These are phyloP conservation scores for Fusarium chuoi DNA, from an alignment of 2,329 filamentous ascomycete species.

Conservation along the genomic window DNA sequence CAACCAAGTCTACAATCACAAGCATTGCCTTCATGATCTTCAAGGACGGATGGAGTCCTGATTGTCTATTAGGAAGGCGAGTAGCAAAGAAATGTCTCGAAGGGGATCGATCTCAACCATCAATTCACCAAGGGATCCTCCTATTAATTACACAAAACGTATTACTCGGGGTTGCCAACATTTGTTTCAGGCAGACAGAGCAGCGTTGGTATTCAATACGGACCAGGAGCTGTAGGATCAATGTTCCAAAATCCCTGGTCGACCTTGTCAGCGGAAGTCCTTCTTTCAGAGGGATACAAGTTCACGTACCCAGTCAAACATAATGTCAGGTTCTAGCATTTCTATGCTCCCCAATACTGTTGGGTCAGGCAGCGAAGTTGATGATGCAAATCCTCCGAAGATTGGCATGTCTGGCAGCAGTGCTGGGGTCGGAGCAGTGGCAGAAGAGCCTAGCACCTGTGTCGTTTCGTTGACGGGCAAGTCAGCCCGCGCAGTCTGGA, in stretches of 20 bases:
- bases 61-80: neutral
- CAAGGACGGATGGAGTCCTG: neutral
- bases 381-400: neutral
- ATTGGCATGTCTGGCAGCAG: neutral
- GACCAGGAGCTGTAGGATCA: neutral
- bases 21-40: neutral
- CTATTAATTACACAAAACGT: accelerated
- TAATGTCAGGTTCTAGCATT: neutral
- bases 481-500: neutral
- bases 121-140: neutral
- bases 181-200: neutral
- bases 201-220: neutral
- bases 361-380: neutral
- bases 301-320: neutral
- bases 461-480: too few relatives aligned
- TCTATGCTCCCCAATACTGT: neutral
- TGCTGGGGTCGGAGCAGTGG: accelerated
- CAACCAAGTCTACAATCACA: neutral
- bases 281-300: accelerated
- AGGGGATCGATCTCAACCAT: neutral
- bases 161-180: neutral
- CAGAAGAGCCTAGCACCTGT: neutral
- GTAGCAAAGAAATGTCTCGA: accelerated
- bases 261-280: neutral
- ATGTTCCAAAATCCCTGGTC: neutral